These are phyloP conservation scores for Houttuynia cordata DNA, from an alignment of 164 flowering plant species.

Conservation along the genomic window DNA sequence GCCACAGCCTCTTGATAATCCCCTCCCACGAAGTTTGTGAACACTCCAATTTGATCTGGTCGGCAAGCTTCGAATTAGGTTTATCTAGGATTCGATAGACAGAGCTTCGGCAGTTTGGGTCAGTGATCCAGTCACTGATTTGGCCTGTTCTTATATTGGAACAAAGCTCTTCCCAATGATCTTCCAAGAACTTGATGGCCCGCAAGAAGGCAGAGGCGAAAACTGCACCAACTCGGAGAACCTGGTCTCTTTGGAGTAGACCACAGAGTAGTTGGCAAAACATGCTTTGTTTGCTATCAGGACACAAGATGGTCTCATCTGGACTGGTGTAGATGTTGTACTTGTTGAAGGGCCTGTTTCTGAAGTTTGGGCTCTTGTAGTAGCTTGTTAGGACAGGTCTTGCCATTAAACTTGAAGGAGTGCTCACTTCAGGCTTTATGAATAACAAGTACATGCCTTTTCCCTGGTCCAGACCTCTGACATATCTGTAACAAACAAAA, in stretches of 20 bases:
- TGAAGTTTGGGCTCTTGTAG: constrained; percentile 32
- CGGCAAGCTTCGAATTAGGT: constrained; percentile 35
- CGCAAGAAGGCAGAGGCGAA: constrained; percentile 71
- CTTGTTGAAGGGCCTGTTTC: constrained; percentile 25
- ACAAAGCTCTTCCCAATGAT: constrained; percentile 40
- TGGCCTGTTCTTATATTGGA: constrained; percentile 45
- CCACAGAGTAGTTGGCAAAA: constrained; percentile 76
- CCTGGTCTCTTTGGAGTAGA: constrained; percentile 34
- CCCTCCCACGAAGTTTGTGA: constrained; percentile 37
- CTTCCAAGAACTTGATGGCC: constrained; percentile 55
- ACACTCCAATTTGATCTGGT: constrained; percentile 31
- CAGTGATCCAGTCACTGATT: constrained; percentile 35
- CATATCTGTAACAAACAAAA: constrained; percentile 24
- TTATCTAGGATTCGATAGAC: constrained; percentile 20
- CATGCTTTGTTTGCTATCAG: constrained; percentile 64
- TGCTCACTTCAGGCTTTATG: constrained; percentile 27
- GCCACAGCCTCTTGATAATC: constrained; percentile 56
- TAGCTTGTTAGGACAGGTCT: constrained; percentile 35
- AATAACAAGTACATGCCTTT: constrained; percentile 55
- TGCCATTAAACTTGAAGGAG: constrained; percentile 29
- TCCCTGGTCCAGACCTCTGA: constrained; percentile 49
- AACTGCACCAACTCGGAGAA: constrained; percentile 67
- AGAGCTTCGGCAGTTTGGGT: constrained; percentile 27
- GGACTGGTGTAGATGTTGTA: constrained; percentile 31
- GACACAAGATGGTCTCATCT: constrained; percentile 43